Percentiles rank a stretch among this genome's conserved stretches.
phyloP scores from a whole-genome alignment of 306 rosid genomes.

The Biancaea sappan region DNA sequence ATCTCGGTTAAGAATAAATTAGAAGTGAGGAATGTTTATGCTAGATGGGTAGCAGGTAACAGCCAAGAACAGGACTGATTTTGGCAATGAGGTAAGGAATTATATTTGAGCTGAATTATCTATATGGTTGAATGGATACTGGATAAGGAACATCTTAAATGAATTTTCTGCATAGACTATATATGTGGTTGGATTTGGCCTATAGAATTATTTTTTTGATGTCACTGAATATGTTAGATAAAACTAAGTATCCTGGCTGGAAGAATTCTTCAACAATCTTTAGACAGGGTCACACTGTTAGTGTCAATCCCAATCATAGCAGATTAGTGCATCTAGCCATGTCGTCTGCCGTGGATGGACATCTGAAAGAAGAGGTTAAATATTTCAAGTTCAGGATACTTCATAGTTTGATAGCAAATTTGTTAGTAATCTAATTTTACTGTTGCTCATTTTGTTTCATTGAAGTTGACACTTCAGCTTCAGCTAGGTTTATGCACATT shows the following conservation, averaged over 20 bases:
- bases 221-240: too few species aligned
- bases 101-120: too few species aligned
- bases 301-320: slow-evolving; percentile 38
- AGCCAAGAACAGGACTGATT: too few species aligned
- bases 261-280: slow-evolving; percentile 42
- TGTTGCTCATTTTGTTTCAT: slow-evolving; percentile 29
- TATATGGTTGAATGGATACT: too few species aligned
- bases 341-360: slow-evolving; percentile 42
- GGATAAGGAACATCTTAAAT: too few species aligned
- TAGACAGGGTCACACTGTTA: slow-evolving; percentile 42
- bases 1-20: too few species aligned
- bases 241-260: slow-evolving; percentile 41
- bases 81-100: too few species aligned
- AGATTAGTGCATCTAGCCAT: slow-evolving; percentile 43
- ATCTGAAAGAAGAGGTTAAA: slow-evolving; percentile 58
- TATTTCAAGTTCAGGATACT: slow-evolving; percentile 27
- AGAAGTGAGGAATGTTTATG: too few species aligned
- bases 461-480: slow-evolving; percentile 40
- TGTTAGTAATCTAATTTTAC: slow-evolving; percentile 31
- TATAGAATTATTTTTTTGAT: too few species aligned
- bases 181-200: too few species aligned
- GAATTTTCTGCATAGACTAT: too few species aligned
- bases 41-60: too few species aligned
- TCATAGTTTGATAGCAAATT: slow-evolving; percentile 18
- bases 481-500: slow-evolving; percentile 39